A percentile compares a stretch with the other conserved stretches of the same genome.
phyloP scores from a whole-genome alignment of 139 green algal genomes.

The Picochlorum sp. region DNA sequence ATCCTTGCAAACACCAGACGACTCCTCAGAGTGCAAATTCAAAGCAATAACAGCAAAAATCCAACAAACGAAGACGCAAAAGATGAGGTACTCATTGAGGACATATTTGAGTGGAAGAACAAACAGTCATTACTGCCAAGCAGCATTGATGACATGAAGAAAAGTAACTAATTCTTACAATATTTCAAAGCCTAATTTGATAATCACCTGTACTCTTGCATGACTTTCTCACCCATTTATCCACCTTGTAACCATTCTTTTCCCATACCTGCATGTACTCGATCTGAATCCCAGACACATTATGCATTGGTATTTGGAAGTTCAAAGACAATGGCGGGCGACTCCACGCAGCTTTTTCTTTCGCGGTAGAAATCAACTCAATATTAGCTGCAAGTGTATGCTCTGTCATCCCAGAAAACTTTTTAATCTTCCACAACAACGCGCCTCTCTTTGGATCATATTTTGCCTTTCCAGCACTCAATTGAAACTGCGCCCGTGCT shows the following conservation, averaged over 20 bases:
- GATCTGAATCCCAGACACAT: slow-evolving; percentile 71
- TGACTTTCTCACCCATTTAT: slow-evolving; percentile 92
- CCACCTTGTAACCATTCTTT: slow-evolving; percentile 67
- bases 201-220: slow-evolving; percentile 73
- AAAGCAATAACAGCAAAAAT: not conserved
- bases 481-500: slow-evolving; percentile 65
- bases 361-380: slow-evolving; percentile 75
- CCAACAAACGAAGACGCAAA: not conserved
- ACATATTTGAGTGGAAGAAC: slow-evolving; percentile 48
- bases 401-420: slow-evolving; percentile 59
- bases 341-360: slow-evolving; percentile 73
- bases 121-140: slow-evolving; percentile 35
- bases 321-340: slow-evolving; percentile 75
- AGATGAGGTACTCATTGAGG: slow-evolving; percentile 16
- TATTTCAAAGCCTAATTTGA: slow-evolving; percentile 18
- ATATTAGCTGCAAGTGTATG: slow-evolving; percentile 80
- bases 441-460: slow-evolving; percentile 80
- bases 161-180: not conserved
- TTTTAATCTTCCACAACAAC: slow-evolving; percentile 91
- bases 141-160: not conserved
- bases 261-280: slow-evolving; percentile 88
- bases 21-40: slow-evolving; percentile 38
- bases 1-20: slow-evolving; percentile 17
- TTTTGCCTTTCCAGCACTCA: slow-evolving; percentile 75
- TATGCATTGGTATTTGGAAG: slow-evolving; percentile 93